Conservation (phyloP, 148 eudicot genomes). For the Chenopodium quinoa region DNA sequence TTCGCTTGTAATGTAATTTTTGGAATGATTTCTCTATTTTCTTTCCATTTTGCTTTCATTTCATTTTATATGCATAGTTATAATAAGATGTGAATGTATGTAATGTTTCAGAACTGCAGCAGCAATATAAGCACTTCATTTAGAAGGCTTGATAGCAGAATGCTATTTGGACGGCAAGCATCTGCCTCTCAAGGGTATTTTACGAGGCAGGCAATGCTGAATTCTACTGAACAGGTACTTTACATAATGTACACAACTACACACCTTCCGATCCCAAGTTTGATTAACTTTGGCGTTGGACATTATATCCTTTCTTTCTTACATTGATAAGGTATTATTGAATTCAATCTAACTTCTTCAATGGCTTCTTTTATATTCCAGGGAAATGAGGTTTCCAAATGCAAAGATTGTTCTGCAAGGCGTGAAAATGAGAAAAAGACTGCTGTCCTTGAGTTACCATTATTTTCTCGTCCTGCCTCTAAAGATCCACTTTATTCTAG, state of each 20-base stretch:
- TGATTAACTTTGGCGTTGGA: neutral
- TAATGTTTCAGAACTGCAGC: constrained; percentile 57
- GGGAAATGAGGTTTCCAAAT: constrained; percentile 28
- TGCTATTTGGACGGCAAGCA: constrained; percentile 60
- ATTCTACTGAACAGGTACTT: constrained; percentile 46
- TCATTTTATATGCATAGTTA: neutral
- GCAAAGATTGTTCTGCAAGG: constrained; percentile 26
- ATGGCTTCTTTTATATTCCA: constrained; percentile 9
- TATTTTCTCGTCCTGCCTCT: constrained; percentile 45
- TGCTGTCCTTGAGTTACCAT: constrained; percentile 36
- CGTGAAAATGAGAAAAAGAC: constrained; percentile 21
- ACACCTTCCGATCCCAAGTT: neutral
- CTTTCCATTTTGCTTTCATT: neutral
- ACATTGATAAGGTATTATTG: neutral
- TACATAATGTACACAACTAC: neutral
- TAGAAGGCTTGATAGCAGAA: constrained; percentile 54
- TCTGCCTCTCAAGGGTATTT: constrained; percentile 56
- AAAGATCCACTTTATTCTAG: constrained; percentile 42
- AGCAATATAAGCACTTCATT: constrained; percentile 48
- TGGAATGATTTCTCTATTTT: neutral
- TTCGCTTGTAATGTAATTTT: too few species aligned
- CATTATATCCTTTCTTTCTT: neutral
- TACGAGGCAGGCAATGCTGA: constrained; percentile 53
- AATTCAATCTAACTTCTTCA: neutral
- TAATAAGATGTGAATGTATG: neutral